Conservation (phyloP, 23 red algal genomes). For the Gracilariopsis chorda region DNA sequence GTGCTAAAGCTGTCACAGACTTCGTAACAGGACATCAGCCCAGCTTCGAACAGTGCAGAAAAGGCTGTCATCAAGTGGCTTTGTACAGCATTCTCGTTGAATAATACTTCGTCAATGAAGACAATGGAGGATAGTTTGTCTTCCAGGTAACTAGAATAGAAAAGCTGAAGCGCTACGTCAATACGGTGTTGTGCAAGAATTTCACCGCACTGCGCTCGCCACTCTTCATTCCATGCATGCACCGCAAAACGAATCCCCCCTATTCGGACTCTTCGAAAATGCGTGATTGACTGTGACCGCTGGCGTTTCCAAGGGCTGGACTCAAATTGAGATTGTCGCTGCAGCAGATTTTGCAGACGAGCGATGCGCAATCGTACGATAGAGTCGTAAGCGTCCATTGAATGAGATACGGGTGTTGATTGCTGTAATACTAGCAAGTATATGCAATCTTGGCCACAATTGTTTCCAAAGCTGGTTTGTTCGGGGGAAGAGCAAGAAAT, state of each 20-base stretch:
- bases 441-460: no score
- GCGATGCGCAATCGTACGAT: no score
- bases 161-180: slow-evolving; percentile 5
- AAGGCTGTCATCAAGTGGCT: neutral
- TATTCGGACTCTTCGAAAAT: slow-evolving; percentile 25
- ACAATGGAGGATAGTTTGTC: slow-evolving; percentile 45
- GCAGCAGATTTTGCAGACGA: slow-evolving; percentile 19
- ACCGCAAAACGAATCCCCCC: slow-evolving; percentile 25
- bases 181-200: neutral
- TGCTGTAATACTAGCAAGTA: no score
- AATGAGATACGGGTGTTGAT: no score
- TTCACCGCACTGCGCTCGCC: neutral
- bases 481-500: no score
- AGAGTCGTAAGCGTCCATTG: no score
- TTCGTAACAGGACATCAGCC: neutral
- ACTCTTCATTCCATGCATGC: slow-evolving; percentile 6
- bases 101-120: slow-evolving; percentile 13
- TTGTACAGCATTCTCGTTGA: neutral
- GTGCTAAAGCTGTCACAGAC: slow-evolving; percentile 27
- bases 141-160: slow-evolving; percentile 20
- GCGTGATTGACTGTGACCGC: neutral
- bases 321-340: neutral
- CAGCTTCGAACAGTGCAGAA: slow-evolving; percentile 5
- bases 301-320: neutral
- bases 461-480: no score